Percentiles rank a stretch among this genome's conserved stretches.
Evolutionary conservation across 2,329 filamentous ascomycete species (phyloP).

Genomic region (Diaporthe amygdali): DNA sequence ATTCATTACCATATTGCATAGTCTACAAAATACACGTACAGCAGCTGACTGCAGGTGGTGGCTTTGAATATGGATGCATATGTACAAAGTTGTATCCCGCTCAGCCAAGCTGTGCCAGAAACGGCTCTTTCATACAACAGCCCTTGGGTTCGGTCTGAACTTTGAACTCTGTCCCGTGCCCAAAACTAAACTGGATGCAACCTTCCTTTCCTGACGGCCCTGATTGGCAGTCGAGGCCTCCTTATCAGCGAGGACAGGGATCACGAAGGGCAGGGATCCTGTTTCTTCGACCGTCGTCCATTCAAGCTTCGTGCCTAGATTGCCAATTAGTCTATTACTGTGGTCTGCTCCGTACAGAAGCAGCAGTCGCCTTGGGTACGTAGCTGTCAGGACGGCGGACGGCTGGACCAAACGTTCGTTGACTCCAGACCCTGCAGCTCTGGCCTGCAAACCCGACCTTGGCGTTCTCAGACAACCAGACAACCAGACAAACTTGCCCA

Average conservation of each 20-base stretch:
- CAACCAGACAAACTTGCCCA: background rate
- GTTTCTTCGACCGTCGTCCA: background rate
- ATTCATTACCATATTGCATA: too few relatives aligned
- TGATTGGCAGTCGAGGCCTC: background rate
- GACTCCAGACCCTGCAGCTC: background rate
- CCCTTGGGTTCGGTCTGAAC: too few relatives aligned
- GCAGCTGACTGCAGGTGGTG: too few relatives aligned
- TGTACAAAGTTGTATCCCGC: background rate
- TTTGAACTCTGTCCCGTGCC: background rate
- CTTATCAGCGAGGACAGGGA: slow-evolving; percentile 7
- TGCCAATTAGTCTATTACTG: background rate
- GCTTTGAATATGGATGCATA: background rate
- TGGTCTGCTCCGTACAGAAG: too few relatives aligned
- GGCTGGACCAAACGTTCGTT: background rate
- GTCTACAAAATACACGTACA: background rate
- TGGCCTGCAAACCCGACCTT: background rate
- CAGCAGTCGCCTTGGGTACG: background rate
- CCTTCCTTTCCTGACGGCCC: slow-evolving; percentile 6
- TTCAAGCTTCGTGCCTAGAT: slow-evolving; percentile 9
- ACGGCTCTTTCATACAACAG: too few relatives aligned
- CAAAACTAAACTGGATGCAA: background rate
- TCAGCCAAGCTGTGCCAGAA: background rate
- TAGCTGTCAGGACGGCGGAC: too few relatives aligned
- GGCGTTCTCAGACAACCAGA: background rate
- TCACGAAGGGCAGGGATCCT: background rate